Conservation (phyloP, 2,329 filamentous ascomycete genomes). For the Venturia carpophila region DNA sequence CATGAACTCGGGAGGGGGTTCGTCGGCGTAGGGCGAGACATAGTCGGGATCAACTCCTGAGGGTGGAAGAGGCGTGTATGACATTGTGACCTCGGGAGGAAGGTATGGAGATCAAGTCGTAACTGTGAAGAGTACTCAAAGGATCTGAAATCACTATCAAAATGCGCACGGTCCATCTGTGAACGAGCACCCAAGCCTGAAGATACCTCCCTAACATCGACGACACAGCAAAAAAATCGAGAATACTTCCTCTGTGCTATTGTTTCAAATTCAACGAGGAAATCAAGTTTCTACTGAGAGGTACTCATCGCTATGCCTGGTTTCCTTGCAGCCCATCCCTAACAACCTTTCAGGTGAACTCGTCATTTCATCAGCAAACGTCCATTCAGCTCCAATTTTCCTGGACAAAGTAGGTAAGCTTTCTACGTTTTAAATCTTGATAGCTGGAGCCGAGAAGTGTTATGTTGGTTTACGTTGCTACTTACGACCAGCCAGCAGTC, state of each 20-base stretch:
- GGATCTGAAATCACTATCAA: not conserved
- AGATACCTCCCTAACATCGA: not conserved
- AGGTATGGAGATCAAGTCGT: not conserved
- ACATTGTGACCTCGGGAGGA: not conserved
- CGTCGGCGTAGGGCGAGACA: conserved; percentile 8
- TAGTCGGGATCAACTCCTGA: not conserved
- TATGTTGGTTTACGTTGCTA: not conserved
- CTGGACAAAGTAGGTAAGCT: not conserved
- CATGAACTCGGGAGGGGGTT: conserved; percentile 8
- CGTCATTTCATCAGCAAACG: not conserved
- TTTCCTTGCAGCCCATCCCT: not conserved
- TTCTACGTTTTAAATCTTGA: not conserved
- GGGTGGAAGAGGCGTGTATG: conserved; percentile 5
- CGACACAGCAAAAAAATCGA: not conserved
- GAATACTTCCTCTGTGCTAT: not conserved
- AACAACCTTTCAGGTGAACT: not conserved
- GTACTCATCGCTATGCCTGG: not conserved
- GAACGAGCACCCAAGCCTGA: not conserved
- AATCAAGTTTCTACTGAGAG: not conserved
- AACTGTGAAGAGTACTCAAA: too few species aligned
- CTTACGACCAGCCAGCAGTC: not conserved
- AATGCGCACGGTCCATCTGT: not conserved
- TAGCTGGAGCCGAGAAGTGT: not conserved
- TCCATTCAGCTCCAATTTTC: not conserved
- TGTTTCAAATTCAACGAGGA: too few species aligned